These are phyloP conservation scores for Salix dunnii DNA, from an alignment of 345 rosid genomes.

Conservation along the genomic window DNA sequence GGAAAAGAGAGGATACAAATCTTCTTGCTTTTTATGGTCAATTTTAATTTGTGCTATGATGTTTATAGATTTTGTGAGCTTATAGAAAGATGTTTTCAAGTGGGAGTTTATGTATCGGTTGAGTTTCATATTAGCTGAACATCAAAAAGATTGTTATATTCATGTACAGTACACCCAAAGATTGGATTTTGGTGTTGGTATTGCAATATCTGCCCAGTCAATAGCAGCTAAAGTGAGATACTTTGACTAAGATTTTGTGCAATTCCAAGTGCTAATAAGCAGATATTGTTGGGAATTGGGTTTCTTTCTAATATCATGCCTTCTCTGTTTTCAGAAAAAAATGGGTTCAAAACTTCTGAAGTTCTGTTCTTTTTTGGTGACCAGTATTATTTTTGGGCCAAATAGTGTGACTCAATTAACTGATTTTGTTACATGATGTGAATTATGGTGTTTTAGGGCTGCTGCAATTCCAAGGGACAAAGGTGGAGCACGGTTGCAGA, in stretches of 20 bases:
- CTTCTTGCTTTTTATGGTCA: neutral
- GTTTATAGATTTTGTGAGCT: conserved; percentile 5
- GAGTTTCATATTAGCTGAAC: neutral
- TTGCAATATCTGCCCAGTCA: neutral
- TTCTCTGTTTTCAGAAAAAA: neutral
- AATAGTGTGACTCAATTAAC: neutral
- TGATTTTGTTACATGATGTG: neutral
- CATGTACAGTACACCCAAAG: neutral
- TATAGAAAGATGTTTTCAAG: neutral
- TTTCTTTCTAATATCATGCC: neutral
- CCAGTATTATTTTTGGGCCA: neutral
- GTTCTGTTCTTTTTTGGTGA: neutral
- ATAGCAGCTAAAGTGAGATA: neutral
- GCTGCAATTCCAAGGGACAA: conserved; percentile 81
- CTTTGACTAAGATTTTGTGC: neutral
- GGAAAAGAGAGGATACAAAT: neutral
- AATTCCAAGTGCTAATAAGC: neutral
- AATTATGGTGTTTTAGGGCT: conserved; percentile 46
- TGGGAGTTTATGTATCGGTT: neutral
- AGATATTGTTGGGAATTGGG: neutral
- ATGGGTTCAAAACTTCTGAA: neutral
- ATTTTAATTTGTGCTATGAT: conserved; percentile 1
- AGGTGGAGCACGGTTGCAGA: conserved; percentile 64
- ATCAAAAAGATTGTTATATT: neutral
- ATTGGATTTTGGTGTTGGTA: conserved; percentile 6